These are phyloP conservation scores for Solanum medicagineum DNA, from an alignment of 257 asterid genomes.

Conservation along the genomic window DNA sequence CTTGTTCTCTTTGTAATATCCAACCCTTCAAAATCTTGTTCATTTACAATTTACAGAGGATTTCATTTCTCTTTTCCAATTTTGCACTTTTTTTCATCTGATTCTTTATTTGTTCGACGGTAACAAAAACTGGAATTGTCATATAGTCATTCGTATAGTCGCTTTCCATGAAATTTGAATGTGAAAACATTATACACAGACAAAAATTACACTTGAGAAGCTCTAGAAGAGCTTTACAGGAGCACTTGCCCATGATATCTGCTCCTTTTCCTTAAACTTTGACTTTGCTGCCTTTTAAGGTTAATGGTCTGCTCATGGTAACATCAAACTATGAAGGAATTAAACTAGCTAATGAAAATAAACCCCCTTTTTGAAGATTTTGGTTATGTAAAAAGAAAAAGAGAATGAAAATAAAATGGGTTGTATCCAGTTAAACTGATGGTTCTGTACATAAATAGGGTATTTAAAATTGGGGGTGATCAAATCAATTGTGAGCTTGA, in stretches of 20 bases:
- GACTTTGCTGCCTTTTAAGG: constrained; percentile 20
- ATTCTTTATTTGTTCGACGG: too few relatives aligned
- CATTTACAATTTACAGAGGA: too few relatives aligned
- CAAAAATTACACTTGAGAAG: not conserved
- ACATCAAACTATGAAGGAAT: constrained; percentile 85
- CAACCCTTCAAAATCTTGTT: too few relatives aligned
- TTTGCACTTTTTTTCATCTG: too few relatives aligned
- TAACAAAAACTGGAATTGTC: constrained; percentile 37
- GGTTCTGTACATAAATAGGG: too few relatives aligned
- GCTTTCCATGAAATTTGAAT: not conserved
- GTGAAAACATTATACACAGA: not conserved
- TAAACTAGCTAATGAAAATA: constrained; percentile 55
- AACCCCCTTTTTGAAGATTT: constrained; percentile 57
- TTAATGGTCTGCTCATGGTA: constrained; percentile 92
- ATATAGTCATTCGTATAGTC: constrained; percentile 59
- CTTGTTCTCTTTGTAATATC: too few relatives aligned
- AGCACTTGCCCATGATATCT: not conserved
- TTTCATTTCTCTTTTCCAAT: too few relatives aligned
- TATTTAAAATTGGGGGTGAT: too few relatives aligned
- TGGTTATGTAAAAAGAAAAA: too few relatives aligned
- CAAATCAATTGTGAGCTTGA: too few relatives aligned
- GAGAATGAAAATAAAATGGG: too few relatives aligned
- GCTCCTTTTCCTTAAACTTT: not conserved
- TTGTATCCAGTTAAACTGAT: too few relatives aligned
- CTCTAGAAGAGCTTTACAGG: not conserved